Evolutionary conservation across 805 yeast genomes (phyloP), one percentile per base, ranked within the genome.

Genomic region (Kurtzmaniella cleridarum): DNA sequence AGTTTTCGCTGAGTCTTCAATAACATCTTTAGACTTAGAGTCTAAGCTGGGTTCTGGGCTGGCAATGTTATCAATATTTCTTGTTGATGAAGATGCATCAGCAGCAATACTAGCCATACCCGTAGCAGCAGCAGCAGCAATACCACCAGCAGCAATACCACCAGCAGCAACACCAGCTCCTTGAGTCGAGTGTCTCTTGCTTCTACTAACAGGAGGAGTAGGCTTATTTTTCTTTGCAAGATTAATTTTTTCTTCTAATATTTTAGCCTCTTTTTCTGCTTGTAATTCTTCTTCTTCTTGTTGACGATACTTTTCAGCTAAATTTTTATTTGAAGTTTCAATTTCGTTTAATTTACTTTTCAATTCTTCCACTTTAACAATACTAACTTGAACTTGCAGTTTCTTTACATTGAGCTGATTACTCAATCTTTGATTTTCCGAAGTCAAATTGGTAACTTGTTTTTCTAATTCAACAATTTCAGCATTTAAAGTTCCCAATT

Each of bases 341-440:
- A 54, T 36, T 27, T 64, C 68, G 1, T 43, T 36, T 8, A 67
- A 47, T 31, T 58, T 46, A 26, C 43, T 36, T 44, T 58, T 59
- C 37, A 66, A 51, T 30, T 69, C 73, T 36, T 68, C 62, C 38
- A 67, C 62, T 51, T 70, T 69, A 18, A 67, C 66, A 46, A 84
- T 72, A n/a, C 75, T 64, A 3, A 84, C 78, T 30, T 77, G 81
- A 35, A 82, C 70, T 55, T 89, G 96, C 31, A 83, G 80, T 40
- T 77, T 69, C 49, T 77, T 77, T 30, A 87, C 86, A 32, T 81
- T 73, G 15, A 73, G 69, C 48, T 84, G 66, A 38, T 84, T 82
- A 40, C 71, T 69, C 26, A 84, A 78, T 49, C 81, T 82, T 45
- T 74, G 75, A 15, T 77, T 71, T 39, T 81, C 84, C 34, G 64